Percentiles rank a stretch among this genome's conserved stretches.
phyloP scores from a whole-genome alignment of 2,329 filamentous ascomycete species.

The Paecilomyces formosus region DNA sequence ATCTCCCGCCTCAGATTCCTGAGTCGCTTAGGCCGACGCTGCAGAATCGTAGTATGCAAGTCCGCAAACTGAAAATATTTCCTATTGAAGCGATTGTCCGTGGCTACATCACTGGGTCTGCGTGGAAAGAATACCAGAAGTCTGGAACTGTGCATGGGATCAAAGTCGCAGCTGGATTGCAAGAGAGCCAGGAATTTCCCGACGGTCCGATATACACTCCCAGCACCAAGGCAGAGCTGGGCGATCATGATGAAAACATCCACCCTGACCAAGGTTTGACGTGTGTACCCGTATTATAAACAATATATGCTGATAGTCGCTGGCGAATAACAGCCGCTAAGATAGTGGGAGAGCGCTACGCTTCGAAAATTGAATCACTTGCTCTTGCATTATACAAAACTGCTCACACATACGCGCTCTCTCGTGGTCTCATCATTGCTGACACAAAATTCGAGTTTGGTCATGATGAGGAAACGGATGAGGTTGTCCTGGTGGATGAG shows the following conservation, averaged over 20 bases:
- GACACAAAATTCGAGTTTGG: constrained; percentile 75
- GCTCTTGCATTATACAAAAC: constrained; percentile 57
- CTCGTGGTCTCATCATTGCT: constrained; percentile 67
- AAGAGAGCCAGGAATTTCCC: constrained; percentile 61
- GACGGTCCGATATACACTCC: constrained; percentile 68
- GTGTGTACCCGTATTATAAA: background rate
- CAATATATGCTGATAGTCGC: background rate
- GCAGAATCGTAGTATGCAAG: constrained; percentile 66
- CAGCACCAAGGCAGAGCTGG: constrained; percentile 74
- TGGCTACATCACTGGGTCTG: constrained; percentile 80
- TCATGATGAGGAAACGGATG: constrained; percentile 55
- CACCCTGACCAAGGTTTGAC: constrained; percentile 54
- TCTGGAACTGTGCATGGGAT: constrained; percentile 75
- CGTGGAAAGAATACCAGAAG: constrained; percentile 70
- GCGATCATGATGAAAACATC: constrained; percentile 81
- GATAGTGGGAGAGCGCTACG: constrained; percentile 58
- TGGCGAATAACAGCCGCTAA: constrained; percentile 39
- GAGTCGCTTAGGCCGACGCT: constrained; percentile 45
- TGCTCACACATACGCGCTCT: constrained; percentile 36
- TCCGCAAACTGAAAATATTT: constrained; percentile 65
- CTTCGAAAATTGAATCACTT: constrained; percentile 57
- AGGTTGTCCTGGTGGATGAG: constrained; percentile 73
- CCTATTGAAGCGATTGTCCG: constrained; percentile 80
- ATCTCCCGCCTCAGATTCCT: constrained; percentile 46
- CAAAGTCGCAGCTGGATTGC: constrained; percentile 57